phyloP scores from a whole-genome alignment of 208 protist genomes.

The Acanthamoeba sp. region DNA sequence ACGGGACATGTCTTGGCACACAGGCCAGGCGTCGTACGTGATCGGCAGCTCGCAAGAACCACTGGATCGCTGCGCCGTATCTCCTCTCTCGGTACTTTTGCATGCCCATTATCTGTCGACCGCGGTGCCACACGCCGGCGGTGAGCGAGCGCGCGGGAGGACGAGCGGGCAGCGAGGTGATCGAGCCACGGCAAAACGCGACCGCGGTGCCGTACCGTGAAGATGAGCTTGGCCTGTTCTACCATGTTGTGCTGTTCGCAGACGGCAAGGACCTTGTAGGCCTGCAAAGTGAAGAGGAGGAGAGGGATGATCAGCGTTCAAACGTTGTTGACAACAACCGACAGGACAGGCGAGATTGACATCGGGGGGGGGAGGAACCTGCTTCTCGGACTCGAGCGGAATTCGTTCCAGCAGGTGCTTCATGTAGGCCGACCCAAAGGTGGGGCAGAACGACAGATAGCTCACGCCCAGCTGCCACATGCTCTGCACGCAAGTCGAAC shows the following conservation, averaged over 20 bases:
- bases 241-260: conserved; percentile 66
- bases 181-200: too few relatives aligned
- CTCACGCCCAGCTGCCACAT: conserved; percentile 47
- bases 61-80: conserved; percentile 61
- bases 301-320: too few relatives aligned
- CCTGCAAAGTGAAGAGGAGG: neutral
- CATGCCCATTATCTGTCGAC: conserved; percentile 45
- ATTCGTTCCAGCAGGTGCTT: conserved; percentile 43
- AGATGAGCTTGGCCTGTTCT: conserved; percentile 62
- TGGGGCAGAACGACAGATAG: conserved; percentile 59
- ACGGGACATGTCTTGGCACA: neutral
- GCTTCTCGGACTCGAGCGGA: conserved; percentile 66
- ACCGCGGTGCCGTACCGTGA: conserved; percentile 4
- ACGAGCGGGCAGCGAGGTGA: too few relatives aligned
- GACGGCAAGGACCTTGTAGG: conserved; percentile 46
- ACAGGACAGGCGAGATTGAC: neutral
- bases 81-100: conserved; percentile 47
- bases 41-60: conserved; percentile 62
- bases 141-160: too few relatives aligned
- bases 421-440: conserved; percentile 51
- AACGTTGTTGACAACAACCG: too few relatives aligned
- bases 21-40: neutral
- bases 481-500: too few relatives aligned
- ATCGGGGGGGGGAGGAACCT: neutral
- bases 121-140: too few relatives aligned